Percentiles rank a stretch among this genome's conserved stretches.
These are phyloP conservation scores for Rubia balearica DNA, from an alignment of 305 asterid species.

Conservation along the genomic window DNA sequence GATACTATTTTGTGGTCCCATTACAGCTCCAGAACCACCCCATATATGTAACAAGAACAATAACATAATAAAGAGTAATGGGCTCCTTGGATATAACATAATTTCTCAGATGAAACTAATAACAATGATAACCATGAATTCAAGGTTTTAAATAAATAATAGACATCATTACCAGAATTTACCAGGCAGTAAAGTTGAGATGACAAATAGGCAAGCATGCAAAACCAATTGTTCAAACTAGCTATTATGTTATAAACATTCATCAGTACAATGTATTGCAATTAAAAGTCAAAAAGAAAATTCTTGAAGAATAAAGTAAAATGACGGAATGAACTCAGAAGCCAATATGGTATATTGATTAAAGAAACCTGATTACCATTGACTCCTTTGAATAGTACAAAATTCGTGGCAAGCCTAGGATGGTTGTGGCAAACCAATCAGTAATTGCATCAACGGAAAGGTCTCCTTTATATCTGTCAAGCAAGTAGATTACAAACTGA, in stretches of 20 bases:
- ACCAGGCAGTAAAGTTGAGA: background rate
- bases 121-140: too few species aligned
- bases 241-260: too few species aligned
- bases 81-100: background rate
- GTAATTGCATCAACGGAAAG: slow-evolving; percentile 82
- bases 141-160: background rate
- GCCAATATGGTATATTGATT: background rate
- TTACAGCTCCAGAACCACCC: background rate
- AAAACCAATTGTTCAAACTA: background rate
- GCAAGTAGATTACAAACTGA: slow-evolving; percentile 10
- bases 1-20: background rate
- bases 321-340: background rate
- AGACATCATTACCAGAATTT: background rate
- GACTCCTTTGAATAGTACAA: slow-evolving; percentile 80
- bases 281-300: background rate
- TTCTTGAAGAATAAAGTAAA: background rate
- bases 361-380: slow-evolving; percentile 47
- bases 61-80: background rate
- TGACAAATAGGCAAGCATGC: background rate
- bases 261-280: too few species aligned
- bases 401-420: slow-evolving; percentile 80
- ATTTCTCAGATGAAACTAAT: background rate
- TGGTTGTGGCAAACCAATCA: slow-evolving; percentile 79
- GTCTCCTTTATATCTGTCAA: slow-evolving; percentile 65
- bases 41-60: background rate